Evolutionary conservation across 1,284 basidiomycete species (phyloP), one percentile per base, ranked within the genome.

Genomic region (Marasmius tenuissimus): DNA sequence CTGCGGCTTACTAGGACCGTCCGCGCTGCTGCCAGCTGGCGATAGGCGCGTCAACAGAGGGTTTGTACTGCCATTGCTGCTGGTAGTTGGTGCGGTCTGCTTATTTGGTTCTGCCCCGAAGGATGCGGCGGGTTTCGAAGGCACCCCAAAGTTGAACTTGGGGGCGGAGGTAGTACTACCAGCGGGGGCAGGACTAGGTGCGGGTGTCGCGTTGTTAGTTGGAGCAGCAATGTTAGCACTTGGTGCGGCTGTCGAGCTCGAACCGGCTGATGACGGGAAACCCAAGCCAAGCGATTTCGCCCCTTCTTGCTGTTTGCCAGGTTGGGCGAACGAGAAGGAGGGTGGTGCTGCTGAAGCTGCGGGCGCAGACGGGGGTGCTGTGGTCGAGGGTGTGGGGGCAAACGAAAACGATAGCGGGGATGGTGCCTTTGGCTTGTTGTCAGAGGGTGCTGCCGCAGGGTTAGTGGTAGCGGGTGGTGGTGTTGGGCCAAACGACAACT

Each of bases 351-450:
- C 33, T n/a, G 67, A 11, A 35, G 67, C 16, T 59, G 63, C 11
- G 65, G 66, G 42, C 40, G 66, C 57, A n/a, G 67, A 35, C 20
- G 56, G n/a, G 57, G 68, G 50, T 58, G 65, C 57, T 37, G 67
- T 48, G 64, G 61, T 53, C 57, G 60, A 35, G 61, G 62, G 33
- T 20, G 59, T n/a, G 51, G 39, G n/a, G 63, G 61, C 39, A 49
- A 71, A 70, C n/a, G 65, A 67, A 59, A 72, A 68, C 16, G 62
- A 59, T 50, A 60, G 52, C 12, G 66, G 40, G 18, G 66, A 50
- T 56, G 73, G 63, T 45, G 68, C 62, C 50, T 68, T 52, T 59
- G 47, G 47, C 27, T 56, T 47, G 56, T 54, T 52, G 56, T 61
- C 52, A 42, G 40, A 12, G 40, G 50, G 42, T n/a, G 57, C 47